Base-by-base conservation (phyloP, 306 rosid species). In the Lupinus albus region DNA sequence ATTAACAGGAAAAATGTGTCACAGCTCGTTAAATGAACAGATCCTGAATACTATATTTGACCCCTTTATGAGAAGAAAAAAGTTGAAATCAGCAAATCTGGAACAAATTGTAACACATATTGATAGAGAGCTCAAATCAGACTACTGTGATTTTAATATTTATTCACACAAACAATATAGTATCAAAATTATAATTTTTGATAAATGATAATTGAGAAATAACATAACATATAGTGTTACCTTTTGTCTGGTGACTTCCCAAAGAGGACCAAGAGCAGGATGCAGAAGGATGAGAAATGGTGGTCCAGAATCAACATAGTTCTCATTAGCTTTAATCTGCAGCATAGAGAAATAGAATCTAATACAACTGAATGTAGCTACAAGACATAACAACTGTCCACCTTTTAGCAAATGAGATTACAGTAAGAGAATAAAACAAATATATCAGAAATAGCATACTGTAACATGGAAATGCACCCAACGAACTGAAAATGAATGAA, bases 191-290 rank as follows among this genome's bases (percentile, higher is more conserved):
- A 65, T 41, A 68, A 38, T 36, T 53, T 13, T 36, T 50, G 56
- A 41, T 46, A 56, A 71, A 45, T 17, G 63, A 73, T 9, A 33
- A 58, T 36, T 72, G 44, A 68, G 25, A 60, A 50, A 57, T 15
- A n/a, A 16, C 63, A 64, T 14, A 65, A 53, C 11, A 77, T 6
- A 55, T 5, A 44, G 56, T 38, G 13, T 68, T 80, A 90, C 97
- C 61, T 93, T 93, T 71, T 93, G 97, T 85, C 88, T 86, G 50
- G 89, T 78, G 74, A 93, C 84, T 81, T 90, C 96, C 99, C 99
- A 93, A 68, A 93, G 96, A 35, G 99, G 97, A 64, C 99, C 99
- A 61, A 93, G 97, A 79, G 96, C 86, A 72, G 99, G 99, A 76
- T 89, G 97, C 77, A 90, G 80, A 74, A 90, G 88, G 60, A 93